These are phyloP conservation scores for Aspergillus steynii DNA, from an alignment of 495 filamentous ascomycete genomes.

Conservation along the genomic window DNA sequence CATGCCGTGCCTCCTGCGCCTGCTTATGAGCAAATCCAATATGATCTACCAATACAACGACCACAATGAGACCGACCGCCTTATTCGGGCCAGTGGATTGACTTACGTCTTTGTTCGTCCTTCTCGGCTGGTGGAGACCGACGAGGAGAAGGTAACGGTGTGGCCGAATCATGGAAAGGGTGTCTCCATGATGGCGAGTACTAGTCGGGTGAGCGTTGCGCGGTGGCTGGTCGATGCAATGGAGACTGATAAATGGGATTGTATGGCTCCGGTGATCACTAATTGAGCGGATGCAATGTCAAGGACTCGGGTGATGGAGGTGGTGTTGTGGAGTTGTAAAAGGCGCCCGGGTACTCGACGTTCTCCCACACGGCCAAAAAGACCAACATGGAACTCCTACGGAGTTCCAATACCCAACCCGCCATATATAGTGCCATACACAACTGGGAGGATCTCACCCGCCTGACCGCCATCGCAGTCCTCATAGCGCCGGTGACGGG, in stretches of 20 bases:
- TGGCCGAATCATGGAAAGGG: slow-evolving; percentile 32
- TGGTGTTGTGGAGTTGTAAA: neutral
- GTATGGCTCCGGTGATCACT: slow-evolving; percentile 28
- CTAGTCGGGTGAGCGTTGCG: slow-evolving; percentile 30
- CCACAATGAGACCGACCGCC: slow-evolving; percentile 40
- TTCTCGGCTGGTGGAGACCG: slow-evolving; percentile 32
- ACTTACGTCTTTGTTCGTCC: slow-evolving; percentile 47
- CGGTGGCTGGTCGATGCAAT: slow-evolving; percentile 26
- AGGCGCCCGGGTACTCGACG: too few species aligned
- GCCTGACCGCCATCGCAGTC: too few species aligned
- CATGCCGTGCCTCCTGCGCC: slow-evolving; percentile 39
- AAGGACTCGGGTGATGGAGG: too few species aligned
- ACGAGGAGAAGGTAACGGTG: slow-evolving; percentile 20
- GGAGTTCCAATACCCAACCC: too few species aligned
- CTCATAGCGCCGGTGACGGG: too few species aligned
- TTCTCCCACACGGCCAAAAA: too few species aligned
- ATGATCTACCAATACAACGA: slow-evolving; percentile 47
- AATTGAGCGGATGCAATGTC: slow-evolving; percentile 13
- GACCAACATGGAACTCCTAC: too few species aligned
- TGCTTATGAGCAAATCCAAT: slow-evolving; percentile 46
- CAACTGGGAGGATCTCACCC: too few species aligned
- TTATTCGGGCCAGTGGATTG: slow-evolving; percentile 39
- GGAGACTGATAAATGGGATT: slow-evolving; percentile 22
- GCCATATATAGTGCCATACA: too few species aligned
- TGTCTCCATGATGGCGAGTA: slow-evolving; percentile 26